These are phyloP conservation scores for Tylopilus plumbeoviolaceoides DNA, from an alignment of 768 basidiomycete genomes.

Conservation along the genomic window DNA sequence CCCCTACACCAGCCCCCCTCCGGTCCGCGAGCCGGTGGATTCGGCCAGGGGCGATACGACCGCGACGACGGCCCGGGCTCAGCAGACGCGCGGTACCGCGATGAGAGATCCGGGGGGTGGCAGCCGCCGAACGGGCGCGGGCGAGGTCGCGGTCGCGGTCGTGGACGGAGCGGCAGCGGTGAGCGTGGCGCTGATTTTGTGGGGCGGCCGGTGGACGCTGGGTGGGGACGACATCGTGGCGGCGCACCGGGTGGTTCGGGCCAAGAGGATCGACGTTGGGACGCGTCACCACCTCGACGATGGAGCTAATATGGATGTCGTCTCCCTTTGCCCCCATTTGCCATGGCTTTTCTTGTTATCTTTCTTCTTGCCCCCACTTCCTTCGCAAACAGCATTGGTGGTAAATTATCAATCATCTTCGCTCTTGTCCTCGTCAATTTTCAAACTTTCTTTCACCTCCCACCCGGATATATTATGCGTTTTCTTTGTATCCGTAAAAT, in stretches of 20 bases:
- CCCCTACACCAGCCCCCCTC: constrained; percentile 24
- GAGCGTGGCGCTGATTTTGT: constrained; percentile 22
- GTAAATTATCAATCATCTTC: constrained; percentile 29
- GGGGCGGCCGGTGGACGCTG: constrained; percentile 43
- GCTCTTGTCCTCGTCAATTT: neutral
- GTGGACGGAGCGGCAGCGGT: constrained; percentile 17
- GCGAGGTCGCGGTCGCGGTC: constrained; percentile 28
- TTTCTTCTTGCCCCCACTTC: neutral
- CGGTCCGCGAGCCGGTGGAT: constrained; percentile 27
- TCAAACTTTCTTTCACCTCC: neutral
- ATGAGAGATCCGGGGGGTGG: constrained; percentile 31
- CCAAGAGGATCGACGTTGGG: constrained; percentile 26
- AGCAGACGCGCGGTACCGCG: constrained; percentile 20
- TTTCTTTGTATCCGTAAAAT: constrained; percentile 15
- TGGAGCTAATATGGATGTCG: constrained; percentile 12
- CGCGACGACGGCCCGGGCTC: constrained; percentile 20
- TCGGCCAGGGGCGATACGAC: constrained; percentile 26
- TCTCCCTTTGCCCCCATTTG: no score
- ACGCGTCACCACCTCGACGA: constrained; percentile 27
- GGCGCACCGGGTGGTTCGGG: constrained; percentile 23
- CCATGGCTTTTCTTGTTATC: neutral
- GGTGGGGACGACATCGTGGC: constrained; percentile 28
- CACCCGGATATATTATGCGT: constrained; percentile 12
- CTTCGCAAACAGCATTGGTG: neutral
- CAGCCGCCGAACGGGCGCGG: constrained; percentile 31